Conservation (phyloP, 2,329 filamentous ascomycete species). For the Aspergillus novoparasiticus region DNA sequence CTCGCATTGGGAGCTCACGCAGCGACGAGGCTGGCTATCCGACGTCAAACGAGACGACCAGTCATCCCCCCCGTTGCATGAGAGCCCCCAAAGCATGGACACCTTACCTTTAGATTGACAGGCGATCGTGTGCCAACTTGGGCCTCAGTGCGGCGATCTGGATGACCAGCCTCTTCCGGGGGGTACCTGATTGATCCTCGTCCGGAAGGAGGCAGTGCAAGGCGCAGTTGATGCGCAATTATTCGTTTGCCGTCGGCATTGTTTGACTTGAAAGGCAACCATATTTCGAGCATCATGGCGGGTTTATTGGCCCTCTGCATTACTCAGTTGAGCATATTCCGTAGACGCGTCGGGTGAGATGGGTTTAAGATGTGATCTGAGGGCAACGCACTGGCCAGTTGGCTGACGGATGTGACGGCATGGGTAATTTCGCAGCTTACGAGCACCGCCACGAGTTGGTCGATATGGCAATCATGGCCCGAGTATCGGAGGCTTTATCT, state of each 20-base stretch:
- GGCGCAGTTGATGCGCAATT: not conserved
- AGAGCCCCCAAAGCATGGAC: not conserved
- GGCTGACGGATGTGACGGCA: not conserved
- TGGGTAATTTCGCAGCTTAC: not conserved
- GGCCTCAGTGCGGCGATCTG: not conserved
- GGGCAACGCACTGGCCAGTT: not conserved
- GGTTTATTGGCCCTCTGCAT: not conserved
- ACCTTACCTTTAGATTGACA: not conserved
- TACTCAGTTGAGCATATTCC: not conserved
- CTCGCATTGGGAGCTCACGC: not conserved
- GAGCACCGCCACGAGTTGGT: not conserved
- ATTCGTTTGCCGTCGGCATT: not conserved
- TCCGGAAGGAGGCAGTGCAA: conserved; percentile 2
- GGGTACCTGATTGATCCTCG: not conserved
- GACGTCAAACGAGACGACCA: not conserved
- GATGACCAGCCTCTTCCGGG: not conserved
- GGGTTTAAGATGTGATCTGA: not conserved
- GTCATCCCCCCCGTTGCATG: not conserved
- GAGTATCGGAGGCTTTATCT: too few species aligned
- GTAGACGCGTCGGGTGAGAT: not conserved
- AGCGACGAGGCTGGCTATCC: not conserved
- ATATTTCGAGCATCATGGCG: not conserved
- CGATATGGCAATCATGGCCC: not conserved
- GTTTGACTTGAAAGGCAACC: not conserved
- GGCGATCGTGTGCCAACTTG: not conserved